Evolutionary conservation across 257 asterid species (phyloP), one percentile per base, ranked within the genome.

Genomic region (Euphrasia confusa): DNA sequence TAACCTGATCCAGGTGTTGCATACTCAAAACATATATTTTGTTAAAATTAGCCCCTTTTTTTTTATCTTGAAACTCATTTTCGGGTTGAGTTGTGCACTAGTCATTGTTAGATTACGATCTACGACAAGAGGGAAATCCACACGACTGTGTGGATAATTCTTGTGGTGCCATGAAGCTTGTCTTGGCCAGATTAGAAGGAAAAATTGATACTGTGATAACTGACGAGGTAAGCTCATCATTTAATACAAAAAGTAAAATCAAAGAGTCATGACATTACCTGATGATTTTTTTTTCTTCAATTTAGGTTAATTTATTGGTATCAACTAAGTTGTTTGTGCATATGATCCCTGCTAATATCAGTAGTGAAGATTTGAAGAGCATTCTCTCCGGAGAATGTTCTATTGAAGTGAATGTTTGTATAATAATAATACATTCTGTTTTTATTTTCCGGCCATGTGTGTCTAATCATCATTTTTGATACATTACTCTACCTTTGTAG

Each of bases 141-240:
- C 99, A 89, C 71, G 83, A 85, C 75, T 93, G 97, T 72, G 63
- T 84, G 49, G 95, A 93, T 63, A 97, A 93, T 74, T 96, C 99
- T 61, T 58, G 88, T 58, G 89, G 95, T 6, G 90, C 94, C 52
- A 93, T 93, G 99, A 89, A 81, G 73, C 99, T 93, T 50, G 86
- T 73, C 66, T 69, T 81, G 24, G 24, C 24, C 24, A 21, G 24
- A 21, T 21, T 21, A 21, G 24, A 21, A 21, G 24, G 24, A 21
- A 81, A 69, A 67, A 76, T 73, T 53, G 81, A 77, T 30, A 71
- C 49, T 74, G 75, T 72, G 70, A 40, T 89, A 71, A 66, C 83
- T 4, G 81, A 76, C 24, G 90, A 93, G 85, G 96, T 92, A 77
- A 73, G 26, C 52, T 32, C 6, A 32, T 32, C 37, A 32, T 32